phyloP scores from a whole-genome alignment of 2,329 filamentous ascomycete genomes.

The Thelonectria discophora region DNA sequence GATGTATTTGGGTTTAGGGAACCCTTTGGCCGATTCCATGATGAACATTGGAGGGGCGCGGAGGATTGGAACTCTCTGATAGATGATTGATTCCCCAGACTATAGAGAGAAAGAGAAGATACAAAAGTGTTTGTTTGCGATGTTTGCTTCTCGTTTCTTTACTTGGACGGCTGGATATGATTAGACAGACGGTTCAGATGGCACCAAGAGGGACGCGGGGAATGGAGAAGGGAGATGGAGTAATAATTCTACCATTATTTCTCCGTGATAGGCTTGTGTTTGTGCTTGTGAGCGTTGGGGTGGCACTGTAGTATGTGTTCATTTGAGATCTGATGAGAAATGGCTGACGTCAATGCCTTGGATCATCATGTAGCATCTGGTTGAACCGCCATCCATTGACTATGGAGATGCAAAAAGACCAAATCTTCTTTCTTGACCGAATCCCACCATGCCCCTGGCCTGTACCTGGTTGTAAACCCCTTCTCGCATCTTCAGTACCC shows the following conservation, averaged over 20 bases:
- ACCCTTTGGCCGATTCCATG: conserved; percentile 19
- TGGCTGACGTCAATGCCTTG: too few relatives aligned
- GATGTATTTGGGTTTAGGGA: conserved; percentile 20
- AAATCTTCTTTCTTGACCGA: too few relatives aligned
- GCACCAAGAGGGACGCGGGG: not conserved
- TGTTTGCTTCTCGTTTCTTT: not conserved
- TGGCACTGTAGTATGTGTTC: too few relatives aligned
- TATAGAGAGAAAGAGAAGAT: conserved; percentile 34
- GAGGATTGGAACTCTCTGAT: conserved; percentile 29
- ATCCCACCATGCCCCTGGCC: too few relatives aligned
- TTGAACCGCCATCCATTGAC: too few relatives aligned
- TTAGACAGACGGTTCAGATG: not conserved
- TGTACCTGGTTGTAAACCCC: too few relatives aligned
- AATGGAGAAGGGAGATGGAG: not conserved
- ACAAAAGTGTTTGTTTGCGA: conserved; percentile 36
- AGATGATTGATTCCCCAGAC: conserved; percentile 35
- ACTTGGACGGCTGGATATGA: conserved; percentile 3
- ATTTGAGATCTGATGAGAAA: too few relatives aligned
- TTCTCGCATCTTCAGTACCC: too few relatives aligned
- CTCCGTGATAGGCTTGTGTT: not conserved
- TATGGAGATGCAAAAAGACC: too few relatives aligned
- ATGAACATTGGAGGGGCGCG: not conserved
- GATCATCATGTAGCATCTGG: too few relatives aligned
- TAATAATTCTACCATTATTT: not conserved
- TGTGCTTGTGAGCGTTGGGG: too few relatives aligned